These are phyloP conservation scores for Diaporthe sp. DNA, from an alignment of 2,329 filamentous ascomycete genomes.

Conservation along the genomic window DNA sequence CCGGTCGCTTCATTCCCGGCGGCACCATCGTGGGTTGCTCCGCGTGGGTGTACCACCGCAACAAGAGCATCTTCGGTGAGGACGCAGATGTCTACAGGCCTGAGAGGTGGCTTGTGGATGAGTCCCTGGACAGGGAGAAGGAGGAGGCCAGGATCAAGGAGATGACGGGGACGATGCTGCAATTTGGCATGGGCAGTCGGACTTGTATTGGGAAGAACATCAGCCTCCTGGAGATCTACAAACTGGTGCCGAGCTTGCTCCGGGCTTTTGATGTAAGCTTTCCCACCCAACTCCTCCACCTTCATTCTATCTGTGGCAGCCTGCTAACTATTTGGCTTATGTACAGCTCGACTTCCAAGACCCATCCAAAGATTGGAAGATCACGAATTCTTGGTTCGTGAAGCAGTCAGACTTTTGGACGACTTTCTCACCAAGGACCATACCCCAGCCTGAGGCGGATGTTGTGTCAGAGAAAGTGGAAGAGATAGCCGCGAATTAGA, in stretches of 20 bases:
- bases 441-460: constrained; percentile 55
- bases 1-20: constrained; percentile 72
- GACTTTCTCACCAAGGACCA: constrained; percentile 58
- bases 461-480: not conserved
- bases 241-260: constrained; percentile 72
- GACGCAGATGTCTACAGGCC: constrained; percentile 77
- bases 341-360: constrained; percentile 67
- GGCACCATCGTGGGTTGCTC: constrained; percentile 83
- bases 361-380: constrained; percentile 68
- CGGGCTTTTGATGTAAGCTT: constrained; percentile 72
- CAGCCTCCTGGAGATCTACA: constrained; percentile 74
- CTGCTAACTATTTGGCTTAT: not conserved
- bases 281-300: constrained; percentile 60
- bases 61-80: constrained; percentile 74
- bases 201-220: constrained; percentile 81
- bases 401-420: constrained; percentile 70
- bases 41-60: constrained; percentile 81
- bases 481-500: not conserved
- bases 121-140: constrained; percentile 61
- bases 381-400: constrained; percentile 75
- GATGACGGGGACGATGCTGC: constrained; percentile 80
- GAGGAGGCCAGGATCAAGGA: constrained; percentile 70
- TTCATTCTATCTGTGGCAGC: constrained; percentile 49
- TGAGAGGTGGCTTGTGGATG: constrained; percentile 73
- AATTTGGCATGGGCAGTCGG: constrained; percentile 79